Evolutionary conservation across 805 yeast genomes (phyloP).

Genomic region (Aciculoconidium aculeatum): DNA sequence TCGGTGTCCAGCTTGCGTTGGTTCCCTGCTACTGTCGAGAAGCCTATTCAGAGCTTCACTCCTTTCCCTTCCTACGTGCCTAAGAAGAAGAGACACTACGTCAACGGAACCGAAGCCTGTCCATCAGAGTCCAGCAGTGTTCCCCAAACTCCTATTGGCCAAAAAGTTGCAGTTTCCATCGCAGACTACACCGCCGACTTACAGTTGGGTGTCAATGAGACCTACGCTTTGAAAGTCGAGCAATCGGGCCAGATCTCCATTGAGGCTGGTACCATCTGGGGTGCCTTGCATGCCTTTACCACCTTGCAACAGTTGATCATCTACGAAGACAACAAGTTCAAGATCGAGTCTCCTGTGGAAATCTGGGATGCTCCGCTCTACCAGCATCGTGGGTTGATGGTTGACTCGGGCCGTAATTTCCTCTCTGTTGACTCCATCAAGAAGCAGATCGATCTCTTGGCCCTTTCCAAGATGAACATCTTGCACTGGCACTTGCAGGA

Average conservation of each 20-base stretch:
- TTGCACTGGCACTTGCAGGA: conserved; percentile 39
- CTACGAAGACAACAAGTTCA: conserved; percentile 17
- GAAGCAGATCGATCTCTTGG: conserved; percentile 34
- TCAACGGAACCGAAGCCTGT: conserved; percentile 1
- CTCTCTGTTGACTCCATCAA: conserved; percentile 17
- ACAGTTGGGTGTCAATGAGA: conserved; percentile 33
- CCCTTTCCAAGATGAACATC: conserved; percentile 31
- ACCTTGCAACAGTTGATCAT: conserved; percentile 37
- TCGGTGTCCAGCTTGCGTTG: conserved; percentile 21
- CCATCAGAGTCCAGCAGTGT: too few species aligned
- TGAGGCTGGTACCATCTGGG: conserved; percentile 32
- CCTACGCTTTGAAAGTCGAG: conserved; percentile 20
- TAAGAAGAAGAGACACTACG: conserved; percentile 1
- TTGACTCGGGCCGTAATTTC: conserved; percentile 36
- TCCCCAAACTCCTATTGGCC: background rate
- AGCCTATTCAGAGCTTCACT: conserved; percentile 14
- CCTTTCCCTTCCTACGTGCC: conserved; percentile 11
- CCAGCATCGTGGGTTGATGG: conserved; percentile 34
- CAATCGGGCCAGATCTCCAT: conserved; percentile 16
- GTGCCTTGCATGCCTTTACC: conserved; percentile 34
- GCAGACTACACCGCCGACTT: conserved; percentile 19
- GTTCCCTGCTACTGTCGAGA: conserved; percentile 29
- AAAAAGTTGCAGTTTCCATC: conserved; percentile 9
- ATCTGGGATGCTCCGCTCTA: conserved; percentile 30
- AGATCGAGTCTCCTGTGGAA: conserved; percentile 27